phyloP scores from a whole-genome alignment of 805 yeast genomes.

The Saturnispora zaruensis region DNA sequence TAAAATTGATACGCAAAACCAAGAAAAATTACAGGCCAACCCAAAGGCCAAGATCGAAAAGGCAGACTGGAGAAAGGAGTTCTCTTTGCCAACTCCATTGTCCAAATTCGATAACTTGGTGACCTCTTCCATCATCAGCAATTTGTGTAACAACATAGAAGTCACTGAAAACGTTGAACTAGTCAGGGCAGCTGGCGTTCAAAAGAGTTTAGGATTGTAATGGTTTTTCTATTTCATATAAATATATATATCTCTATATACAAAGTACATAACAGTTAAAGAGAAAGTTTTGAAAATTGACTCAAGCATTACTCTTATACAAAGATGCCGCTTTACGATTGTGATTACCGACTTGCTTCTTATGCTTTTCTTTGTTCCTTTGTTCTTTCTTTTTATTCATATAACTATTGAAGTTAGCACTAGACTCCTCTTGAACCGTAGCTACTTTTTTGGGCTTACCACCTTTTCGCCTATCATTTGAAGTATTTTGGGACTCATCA shows the following conservation, averaged over 20 bases:
- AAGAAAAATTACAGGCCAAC: background rate
- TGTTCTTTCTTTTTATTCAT: constrained; percentile 26
- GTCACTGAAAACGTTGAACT: constrained; percentile 60
- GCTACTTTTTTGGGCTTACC: background rate
- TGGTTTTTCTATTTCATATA: background rate
- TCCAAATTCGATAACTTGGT: constrained; percentile 66
- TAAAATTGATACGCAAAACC: background rate
- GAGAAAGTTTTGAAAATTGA: background rate
- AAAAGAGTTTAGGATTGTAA: background rate
- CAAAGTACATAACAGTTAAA: background rate
- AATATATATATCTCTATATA: background rate
- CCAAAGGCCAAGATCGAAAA: constrained; percentile 32
- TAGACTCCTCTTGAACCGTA: constrained; percentile 1
- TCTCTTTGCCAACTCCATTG: constrained; percentile 66
- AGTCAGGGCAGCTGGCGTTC: constrained; percentile 13
- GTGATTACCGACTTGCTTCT: constrained; percentile 53
- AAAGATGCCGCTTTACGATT: constrained; percentile 37
- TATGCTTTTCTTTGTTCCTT: constrained; percentile 45
- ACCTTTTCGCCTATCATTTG: constrained; percentile 11
- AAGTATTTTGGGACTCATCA: constrained; percentile 1
- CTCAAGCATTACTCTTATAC: background rate
- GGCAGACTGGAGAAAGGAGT: constrained; percentile 49
- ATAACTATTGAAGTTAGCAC: constrained; percentile 11
- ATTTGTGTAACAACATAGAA: constrained; percentile 63
- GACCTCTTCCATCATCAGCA: constrained; percentile 57